phyloP scores from a whole-genome alignment of 345 rosid genomes.

The Euclidium syriacum region DNA sequence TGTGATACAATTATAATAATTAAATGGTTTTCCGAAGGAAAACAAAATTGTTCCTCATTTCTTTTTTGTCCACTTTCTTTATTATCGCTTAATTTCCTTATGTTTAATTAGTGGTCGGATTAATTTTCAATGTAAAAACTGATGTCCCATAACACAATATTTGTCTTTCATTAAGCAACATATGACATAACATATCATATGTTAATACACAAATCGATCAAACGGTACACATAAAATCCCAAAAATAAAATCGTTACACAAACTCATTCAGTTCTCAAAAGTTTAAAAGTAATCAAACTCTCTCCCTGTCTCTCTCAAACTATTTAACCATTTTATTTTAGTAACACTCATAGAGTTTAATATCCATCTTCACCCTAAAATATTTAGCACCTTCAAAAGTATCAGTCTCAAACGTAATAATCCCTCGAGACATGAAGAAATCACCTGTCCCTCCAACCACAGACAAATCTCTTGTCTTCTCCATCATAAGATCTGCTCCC shows the following conservation, averaged over 20 bases:
- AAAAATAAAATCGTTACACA: not conserved
- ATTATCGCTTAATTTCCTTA: too few species aligned
- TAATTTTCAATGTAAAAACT: too few species aligned
- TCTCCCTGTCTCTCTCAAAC: not conserved
- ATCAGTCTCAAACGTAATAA: slow-evolving; percentile 57
- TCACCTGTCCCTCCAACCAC: slow-evolving; percentile 76
- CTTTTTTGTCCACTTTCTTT: too few species aligned
- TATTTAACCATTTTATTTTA: not conserved
- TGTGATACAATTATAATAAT: too few species aligned
- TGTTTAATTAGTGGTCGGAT: too few species aligned
- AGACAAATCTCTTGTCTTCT: slow-evolving; percentile 63
- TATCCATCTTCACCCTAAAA: slow-evolving; percentile 41
- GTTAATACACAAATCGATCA: not conserved
- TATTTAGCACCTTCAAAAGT: slow-evolving; percentile 53
- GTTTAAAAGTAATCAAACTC: not conserved
- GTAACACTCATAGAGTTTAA: slow-evolving; percentile 33
- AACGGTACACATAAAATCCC: not conserved
- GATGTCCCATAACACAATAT: not conserved
- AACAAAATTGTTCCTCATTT: too few species aligned
- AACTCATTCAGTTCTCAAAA: not conserved
- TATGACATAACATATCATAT: not conserved
- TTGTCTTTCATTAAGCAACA: not conserved
- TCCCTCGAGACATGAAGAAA: slow-evolving; percentile 72
- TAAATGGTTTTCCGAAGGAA: too few species aligned
- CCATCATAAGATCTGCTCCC: slow-evolving; percentile 62